Conservation (phyloP, 208 protist species). For the Lotmaria passim region DNA sequence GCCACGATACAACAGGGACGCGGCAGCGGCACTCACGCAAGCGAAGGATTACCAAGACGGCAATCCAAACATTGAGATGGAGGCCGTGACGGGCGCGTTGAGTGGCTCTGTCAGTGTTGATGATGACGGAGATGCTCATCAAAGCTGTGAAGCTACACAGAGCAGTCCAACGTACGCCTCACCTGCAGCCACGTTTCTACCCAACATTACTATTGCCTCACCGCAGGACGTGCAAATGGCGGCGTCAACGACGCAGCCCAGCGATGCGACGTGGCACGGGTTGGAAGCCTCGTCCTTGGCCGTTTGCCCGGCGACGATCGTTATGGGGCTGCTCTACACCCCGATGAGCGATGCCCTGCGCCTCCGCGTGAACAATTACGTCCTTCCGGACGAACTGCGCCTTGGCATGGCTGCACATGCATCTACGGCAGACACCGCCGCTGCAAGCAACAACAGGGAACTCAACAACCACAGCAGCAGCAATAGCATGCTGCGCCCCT, state of each 20-base stretch:
- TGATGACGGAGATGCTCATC: background rate
- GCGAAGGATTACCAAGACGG: background rate
- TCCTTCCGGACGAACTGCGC: conserved; percentile 19
- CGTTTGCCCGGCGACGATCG: conserved; percentile 5
- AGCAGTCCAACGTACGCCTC: background rate
- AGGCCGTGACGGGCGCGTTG: background rate
- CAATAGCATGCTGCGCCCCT: background rate
- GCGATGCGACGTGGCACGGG: background rate
- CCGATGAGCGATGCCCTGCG: conserved; percentile 14
- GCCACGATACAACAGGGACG: background rate
- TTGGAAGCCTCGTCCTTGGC: background rate
- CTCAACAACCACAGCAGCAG: background rate
- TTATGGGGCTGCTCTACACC: conserved; percentile 25
- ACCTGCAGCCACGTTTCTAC: background rate
- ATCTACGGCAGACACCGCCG: background rate
- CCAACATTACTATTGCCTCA: background rate
- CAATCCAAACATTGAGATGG: too few species aligned
- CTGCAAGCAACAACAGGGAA: too few species aligned
- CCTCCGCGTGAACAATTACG: conserved; percentile 34
- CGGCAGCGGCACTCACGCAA: background rate
- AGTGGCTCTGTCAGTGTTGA: background rate
- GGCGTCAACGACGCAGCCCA: background rate
- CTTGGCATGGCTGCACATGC: background rate
- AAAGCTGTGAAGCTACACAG: too few species aligned
- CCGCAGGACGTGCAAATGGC: background rate